phyloP scores from a whole-genome alignment of 345 rosid species.

The Cardiospermum halicacabum region DNA sequence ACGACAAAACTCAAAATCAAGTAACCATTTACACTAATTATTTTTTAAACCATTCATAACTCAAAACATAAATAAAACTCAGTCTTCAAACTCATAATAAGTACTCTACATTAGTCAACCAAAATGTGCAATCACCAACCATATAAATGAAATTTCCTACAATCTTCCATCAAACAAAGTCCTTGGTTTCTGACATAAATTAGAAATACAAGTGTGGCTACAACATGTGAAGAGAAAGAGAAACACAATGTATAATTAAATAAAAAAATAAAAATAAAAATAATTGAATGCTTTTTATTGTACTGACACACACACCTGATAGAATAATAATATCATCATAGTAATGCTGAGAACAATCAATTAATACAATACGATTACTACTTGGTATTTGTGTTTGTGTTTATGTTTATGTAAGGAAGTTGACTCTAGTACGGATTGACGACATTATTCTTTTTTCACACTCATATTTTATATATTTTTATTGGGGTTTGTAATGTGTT shows the following conservation, averaged over 20 bases:
- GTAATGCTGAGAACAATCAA: background rate
- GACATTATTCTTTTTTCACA: slow-evolving; percentile 32
- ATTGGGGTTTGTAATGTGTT: slow-evolving; percentile 12
- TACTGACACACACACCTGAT: slow-evolving; percentile 28
- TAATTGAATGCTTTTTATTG: slow-evolving; percentile 7
- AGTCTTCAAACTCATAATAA: background rate
- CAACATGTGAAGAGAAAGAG: slow-evolving; percentile 29
- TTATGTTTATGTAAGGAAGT: no score
- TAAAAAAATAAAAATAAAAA: no score
- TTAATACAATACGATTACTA: no score
- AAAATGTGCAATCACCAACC: background rate
- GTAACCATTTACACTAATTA: background rate
- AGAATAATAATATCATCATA: slow-evolving; percentile 4
- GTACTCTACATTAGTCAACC: slow-evolving; percentile 1
- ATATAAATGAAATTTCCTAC: slow-evolving; percentile 33
- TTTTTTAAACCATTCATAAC: no score
- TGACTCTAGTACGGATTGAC: slow-evolving; percentile 36
- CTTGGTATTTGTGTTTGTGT: no score
- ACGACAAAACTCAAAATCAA: background rate
- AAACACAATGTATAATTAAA: background rate
- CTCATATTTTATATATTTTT: slow-evolving; percentile 22
- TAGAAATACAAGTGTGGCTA: slow-evolving; percentile 19
- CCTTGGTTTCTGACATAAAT: slow-evolving; percentile 27
- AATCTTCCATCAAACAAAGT: slow-evolving; percentile 31
- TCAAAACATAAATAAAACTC: no score